Evolutionary conservation across 1,139 yeast genomes (phyloP).

Genomic region (Magnusiomyces suaveolens): DNA sequence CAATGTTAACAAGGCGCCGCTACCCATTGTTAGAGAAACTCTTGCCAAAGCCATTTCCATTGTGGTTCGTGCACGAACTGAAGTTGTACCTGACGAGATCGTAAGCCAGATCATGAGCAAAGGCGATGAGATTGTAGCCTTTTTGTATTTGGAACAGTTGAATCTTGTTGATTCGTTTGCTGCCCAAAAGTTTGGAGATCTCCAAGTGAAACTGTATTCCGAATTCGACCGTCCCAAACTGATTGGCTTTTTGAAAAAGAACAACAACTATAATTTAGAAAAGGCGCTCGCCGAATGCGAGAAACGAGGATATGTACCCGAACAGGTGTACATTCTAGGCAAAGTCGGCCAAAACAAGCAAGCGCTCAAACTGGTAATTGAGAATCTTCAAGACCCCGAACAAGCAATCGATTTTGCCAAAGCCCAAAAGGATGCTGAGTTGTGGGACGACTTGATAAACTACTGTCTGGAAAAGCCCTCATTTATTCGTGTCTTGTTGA

Average conservation of each 20-base stretch:
- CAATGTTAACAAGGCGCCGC: constrained; percentile 35
- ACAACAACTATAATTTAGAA: constrained; percentile 57
- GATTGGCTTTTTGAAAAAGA: constrained; percentile 44
- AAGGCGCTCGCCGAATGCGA: constrained; percentile 59
- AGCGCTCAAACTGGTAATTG: constrained; percentile 69
- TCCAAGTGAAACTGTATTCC: constrained; percentile 55
- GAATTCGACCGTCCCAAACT: constrained; percentile 47
- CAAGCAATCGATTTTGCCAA: constrained; percentile 77
- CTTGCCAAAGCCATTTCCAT: constrained; percentile 43
- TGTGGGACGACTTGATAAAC: constrained; percentile 68
- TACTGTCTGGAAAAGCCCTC: constrained; percentile 64
- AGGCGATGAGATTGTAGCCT: constrained; percentile 38
- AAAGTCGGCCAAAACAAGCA: constrained; percentile 69
- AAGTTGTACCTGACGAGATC: constrained; percentile 45
- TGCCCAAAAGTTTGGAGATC: constrained; percentile 52
- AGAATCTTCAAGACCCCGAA: constrained; percentile 66
- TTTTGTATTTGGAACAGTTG: constrained; percentile 53
- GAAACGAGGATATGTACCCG: constrained; percentile 45
- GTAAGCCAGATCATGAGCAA: constrained; percentile 39
- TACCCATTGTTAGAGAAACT: constrained; percentile 36
- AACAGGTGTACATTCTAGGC: constrained; percentile 72
- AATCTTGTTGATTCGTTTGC: constrained; percentile 45
- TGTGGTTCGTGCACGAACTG: constrained; percentile 57
- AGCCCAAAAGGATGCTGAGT: constrained; percentile 57
- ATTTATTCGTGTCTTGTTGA: constrained; percentile 65